Evolutionary conservation across 495 filamentous ascomycete species (phyloP).

Genomic region (Podospora appendiculata): DNA sequence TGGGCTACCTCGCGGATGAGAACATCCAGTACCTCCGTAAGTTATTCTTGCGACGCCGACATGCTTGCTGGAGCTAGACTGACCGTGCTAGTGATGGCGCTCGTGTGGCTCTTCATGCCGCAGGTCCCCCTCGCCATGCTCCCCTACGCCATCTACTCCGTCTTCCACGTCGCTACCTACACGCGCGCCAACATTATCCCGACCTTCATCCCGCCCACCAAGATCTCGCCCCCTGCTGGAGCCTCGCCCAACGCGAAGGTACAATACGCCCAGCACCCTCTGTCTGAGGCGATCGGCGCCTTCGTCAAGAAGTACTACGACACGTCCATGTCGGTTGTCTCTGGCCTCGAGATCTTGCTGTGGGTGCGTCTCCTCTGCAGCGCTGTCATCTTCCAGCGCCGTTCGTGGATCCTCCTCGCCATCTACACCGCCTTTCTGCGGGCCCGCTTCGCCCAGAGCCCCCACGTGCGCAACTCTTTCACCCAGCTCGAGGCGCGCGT

Average conservation of each 20-base stretch:
- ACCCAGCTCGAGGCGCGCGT: constrained; percentile 61
- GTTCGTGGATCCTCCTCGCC: constrained; percentile 78
- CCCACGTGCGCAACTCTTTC: constrained; percentile 79
- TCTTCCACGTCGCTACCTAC: constrained; percentile 95
- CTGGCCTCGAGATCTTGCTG: constrained; percentile 66
- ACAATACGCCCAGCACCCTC: constrained; percentile 53
- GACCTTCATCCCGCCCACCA: constrained; percentile 44
- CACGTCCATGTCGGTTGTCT: constrained; percentile 73
- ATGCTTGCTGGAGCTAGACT: neutral
- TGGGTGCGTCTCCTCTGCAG: constrained; percentile 75
- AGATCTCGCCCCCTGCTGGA: constrained; percentile 31
- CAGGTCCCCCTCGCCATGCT: constrained; percentile 86
- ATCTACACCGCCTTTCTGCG: constrained; percentile 91
- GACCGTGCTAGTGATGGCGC: constrained; percentile 65
- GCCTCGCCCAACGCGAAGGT: constrained; percentile 56
- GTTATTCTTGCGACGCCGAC: constrained; percentile 22
- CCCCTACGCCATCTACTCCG: constrained; percentile 91
- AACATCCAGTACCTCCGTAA: constrained; percentile 95
- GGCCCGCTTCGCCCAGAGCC: constrained; percentile 81
- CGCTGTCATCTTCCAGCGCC: constrained; percentile 76
- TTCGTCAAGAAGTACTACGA: constrained; percentile 99
- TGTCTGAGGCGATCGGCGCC: constrained; percentile 72
- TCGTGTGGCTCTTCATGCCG: constrained; percentile 88
- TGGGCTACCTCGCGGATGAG: constrained; percentile 74
- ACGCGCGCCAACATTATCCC: constrained; percentile 64